These are phyloP conservation scores for Ganoderma boninense DNA, from an alignment of 1,284 basidiomycete species.

Conservation along the genomic window DNA sequence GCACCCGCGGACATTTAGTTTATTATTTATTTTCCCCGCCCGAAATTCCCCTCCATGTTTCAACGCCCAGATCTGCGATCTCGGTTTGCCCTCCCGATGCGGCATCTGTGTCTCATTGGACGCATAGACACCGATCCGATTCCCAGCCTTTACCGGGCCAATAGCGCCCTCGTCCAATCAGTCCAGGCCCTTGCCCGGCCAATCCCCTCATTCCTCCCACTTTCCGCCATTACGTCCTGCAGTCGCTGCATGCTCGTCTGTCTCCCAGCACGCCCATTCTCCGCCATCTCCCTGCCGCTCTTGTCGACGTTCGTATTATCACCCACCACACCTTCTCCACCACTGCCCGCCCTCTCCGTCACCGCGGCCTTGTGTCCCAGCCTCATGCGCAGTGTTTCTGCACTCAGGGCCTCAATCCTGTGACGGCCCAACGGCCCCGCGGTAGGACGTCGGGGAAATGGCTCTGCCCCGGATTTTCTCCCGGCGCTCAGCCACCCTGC, in stretches of 20 bases:
- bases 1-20: constrained; percentile 26
- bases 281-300: constrained; percentile 13
- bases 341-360: constrained; percentile 3
- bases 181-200: constrained; percentile 25
- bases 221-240: constrained; percentile 27
- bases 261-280: constrained; percentile 16
- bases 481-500: constrained; percentile 26
- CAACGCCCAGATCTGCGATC: constrained; percentile 25
- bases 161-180: constrained; percentile 32
- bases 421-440: constrained; percentile 12
- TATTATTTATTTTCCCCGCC: constrained; percentile 25
- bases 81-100: constrained; percentile 23
- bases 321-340: constrained; percentile 6
- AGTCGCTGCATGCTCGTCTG: constrained; percentile 10
- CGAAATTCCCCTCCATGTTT: constrained; percentile 18
- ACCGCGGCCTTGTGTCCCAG: constrained; percentile 1
- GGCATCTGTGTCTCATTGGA: constrained; percentile 33
- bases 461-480: constrained; percentile 32
- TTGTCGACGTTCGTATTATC: neutral
- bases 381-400: constrained; percentile 5
- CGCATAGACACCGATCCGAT: constrained; percentile 34
- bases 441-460: constrained; percentile 29
- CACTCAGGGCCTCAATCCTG: constrained; percentile 9
- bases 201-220: constrained; percentile 27
- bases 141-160: constrained; percentile 33